A percentile compares a stretch with the other conserved stretches of the same genome.
Conservation (phyloP, 306 rosid species). For the Inga laurina region DNA sequence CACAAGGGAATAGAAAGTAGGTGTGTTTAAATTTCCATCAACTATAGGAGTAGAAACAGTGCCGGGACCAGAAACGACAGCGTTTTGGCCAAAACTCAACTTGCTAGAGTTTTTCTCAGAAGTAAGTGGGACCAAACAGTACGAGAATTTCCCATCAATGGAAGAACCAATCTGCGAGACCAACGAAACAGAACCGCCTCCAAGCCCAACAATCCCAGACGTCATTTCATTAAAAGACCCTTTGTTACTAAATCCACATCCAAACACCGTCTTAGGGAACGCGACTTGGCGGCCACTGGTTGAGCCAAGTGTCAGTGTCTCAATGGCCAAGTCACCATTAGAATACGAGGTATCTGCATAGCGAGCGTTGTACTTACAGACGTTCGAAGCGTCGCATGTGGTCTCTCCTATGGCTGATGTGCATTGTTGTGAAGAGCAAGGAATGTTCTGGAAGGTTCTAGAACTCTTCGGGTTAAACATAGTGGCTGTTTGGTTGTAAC, state of each 20-base stretch:
- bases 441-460: not conserved
- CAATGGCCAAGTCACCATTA: not conserved
- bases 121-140: slow-evolving; percentile 44
- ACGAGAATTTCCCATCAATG: slow-evolving; percentile 44
- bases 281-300: not conserved
- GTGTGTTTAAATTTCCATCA: no score
- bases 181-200: slow-evolving; percentile 42
- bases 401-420: not conserved
- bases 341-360: not conserved
- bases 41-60: not conserved
- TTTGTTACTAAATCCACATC: slow-evolving; percentile 42
- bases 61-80: not conserved
- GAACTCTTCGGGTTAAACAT: not conserved
- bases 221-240: not conserved
- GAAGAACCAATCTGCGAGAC: slow-evolving; percentile 38
- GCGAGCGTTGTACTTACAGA: not conserved
- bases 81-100: not conserved
- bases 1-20: not conserved
- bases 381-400: not conserved
- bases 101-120: not conserved
- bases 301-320: slow-evolving; percentile 49
- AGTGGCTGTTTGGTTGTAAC: not conserved
- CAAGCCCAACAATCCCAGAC: slow-evolving; percentile 65
- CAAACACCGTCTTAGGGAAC: slow-evolving; percentile 39
- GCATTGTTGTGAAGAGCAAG: not conserved